These are phyloP conservation scores for Clitopilus hobsonii DNA, from an alignment of 768 basidiomycete species.

Conservation along the genomic window DNA sequence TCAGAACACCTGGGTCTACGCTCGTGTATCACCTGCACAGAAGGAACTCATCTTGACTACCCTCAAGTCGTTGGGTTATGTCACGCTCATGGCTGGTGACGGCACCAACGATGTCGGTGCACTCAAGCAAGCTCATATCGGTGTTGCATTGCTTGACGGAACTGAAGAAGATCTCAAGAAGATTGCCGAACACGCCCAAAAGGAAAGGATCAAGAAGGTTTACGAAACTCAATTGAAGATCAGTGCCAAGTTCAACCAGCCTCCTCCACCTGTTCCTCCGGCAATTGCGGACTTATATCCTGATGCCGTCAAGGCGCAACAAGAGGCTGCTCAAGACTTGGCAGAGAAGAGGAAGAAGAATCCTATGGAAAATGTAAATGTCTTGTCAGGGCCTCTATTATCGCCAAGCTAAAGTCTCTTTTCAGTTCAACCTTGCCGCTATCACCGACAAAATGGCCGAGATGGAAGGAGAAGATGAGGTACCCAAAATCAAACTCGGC, in stretches of 20 bases:
- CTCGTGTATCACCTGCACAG: constrained; percentile 92
- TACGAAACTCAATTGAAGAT: constrained; percentile 95
- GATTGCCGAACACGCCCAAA: constrained; percentile 88
- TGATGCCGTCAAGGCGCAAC: constrained; percentile 85
- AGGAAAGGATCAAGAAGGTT: constrained; percentile 92
- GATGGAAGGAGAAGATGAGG: constrained; percentile 92
- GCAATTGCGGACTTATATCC: constrained; percentile 87
- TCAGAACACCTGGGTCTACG: constrained; percentile 97
- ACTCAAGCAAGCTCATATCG: constrained; percentile 96
- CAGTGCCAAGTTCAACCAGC: constrained; percentile 84
- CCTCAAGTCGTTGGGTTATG: constrained; percentile 84
- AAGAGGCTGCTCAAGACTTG: constrained; percentile 66
- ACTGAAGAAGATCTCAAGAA: constrained; percentile 88
- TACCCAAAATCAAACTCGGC: constrained; percentile 98
- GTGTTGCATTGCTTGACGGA: constrained; percentile 79
- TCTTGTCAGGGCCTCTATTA: not conserved
- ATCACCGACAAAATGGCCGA: constrained; percentile 87
- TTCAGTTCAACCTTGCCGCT: constrained; percentile 67
- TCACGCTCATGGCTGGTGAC: constrained; percentile 97
- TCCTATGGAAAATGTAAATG: constrained; percentile 68
- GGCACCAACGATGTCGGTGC: constrained; percentile 99
- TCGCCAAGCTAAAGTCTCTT: not conserved
- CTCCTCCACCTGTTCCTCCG: constrained; percentile 89
- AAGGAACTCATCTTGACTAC: constrained; percentile 95
- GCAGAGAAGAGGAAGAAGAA: constrained; percentile 69